phyloP scores from a whole-genome alignment of 306 rosid genomes.

The Medicago truncatula region DNA sequence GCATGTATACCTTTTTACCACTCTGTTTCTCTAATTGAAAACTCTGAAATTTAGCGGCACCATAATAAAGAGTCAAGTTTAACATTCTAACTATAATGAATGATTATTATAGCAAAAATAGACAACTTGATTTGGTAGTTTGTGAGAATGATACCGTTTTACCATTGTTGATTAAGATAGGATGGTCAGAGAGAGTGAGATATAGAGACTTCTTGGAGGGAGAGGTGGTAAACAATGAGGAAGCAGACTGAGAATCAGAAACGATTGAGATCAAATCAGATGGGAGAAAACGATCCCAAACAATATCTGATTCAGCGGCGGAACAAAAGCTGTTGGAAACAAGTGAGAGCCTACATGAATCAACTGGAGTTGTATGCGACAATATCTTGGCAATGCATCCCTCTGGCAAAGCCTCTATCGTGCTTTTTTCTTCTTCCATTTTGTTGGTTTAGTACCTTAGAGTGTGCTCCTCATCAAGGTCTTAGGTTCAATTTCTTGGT shows the following conservation, averaged over 20 bases:
- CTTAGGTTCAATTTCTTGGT: too few species aligned
- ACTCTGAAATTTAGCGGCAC: conserved; percentile 39
- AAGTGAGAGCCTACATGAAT: conserved; percentile 19
- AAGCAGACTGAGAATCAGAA: background rate
- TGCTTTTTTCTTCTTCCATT: background rate
- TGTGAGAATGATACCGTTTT: conserved; percentile 30
- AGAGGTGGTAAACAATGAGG: background rate
- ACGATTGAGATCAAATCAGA: conserved; percentile 30
- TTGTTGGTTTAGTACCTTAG: background rate
- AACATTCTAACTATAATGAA: too few species aligned
- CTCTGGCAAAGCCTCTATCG: conserved; percentile 12
- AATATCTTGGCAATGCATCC: conserved; percentile 36
- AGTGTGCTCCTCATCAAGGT: too few species aligned
- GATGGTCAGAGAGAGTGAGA: conserved; percentile 28
- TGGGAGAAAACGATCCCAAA: conserved; percentile 40
- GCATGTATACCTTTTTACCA: conserved; percentile 57
- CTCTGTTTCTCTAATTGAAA: conserved; percentile 48
- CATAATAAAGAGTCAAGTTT: too few species aligned
- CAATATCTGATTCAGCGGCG: conserved; percentile 29
- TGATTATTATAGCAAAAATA: too few species aligned
- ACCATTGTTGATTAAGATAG: conserved; percentile 28
- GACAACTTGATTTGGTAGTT: too few species aligned
- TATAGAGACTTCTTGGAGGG: conserved; percentile 39
- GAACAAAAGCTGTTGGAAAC: conserved; percentile 31
- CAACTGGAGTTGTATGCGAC: conserved; percentile 6